Base-by-base conservation (phyloP, 2,329 filamentous ascomycete genomes). In the Aureobasidium sp. region DNA sequence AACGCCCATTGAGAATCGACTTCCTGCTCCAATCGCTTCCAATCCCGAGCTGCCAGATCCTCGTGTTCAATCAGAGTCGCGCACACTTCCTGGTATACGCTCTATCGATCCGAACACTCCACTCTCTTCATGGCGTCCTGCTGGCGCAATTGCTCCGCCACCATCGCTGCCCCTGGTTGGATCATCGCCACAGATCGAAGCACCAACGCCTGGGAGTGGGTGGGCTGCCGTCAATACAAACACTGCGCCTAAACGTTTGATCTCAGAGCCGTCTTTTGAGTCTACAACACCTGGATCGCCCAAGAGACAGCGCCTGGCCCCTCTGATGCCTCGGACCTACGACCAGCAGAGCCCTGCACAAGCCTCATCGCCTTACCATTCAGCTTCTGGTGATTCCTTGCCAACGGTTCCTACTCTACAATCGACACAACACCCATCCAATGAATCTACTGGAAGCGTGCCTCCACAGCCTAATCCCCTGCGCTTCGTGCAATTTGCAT, bases 201-300 rank as follows among this genome's bases (percentile, higher is more conserved):
- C 66, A 9, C 64, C 64, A 36, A 66, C 69, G 32, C 46, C 66
- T 8, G 60, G 65, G 15, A 73, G 67, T 50, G 76, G 76, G 17
- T 80, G 78, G 78, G 74, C 76, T 1, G 70, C 77, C 6, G 73
- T 79, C 24, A 80, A 80, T 24, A 69, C 75, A 44, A 77, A 75
- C 60, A 68, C 73, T 41, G 71, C 71, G 7, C 66, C 69, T 2
- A 80, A 80, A 65, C 74, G 78, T 3, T 67, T 65, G 27, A 69
- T 69, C 36, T 65, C 74, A 5, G 71, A 75, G 15, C 36, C 70
- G 50, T 63, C 71, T 66, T 66, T 70, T 67, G 64, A 71, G 59
- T 66, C 67, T 5, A 66, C 69, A 8, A 64, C 66, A 29, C 63
- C 73, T 7, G 75, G 71, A 53, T 78, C 77, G 10, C 74, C 77